These are phyloP conservation scores for Tetrapyrgos nigripes DNA, from an alignment of 1,284 basidiomycete species.

Conservation along the genomic window DNA sequence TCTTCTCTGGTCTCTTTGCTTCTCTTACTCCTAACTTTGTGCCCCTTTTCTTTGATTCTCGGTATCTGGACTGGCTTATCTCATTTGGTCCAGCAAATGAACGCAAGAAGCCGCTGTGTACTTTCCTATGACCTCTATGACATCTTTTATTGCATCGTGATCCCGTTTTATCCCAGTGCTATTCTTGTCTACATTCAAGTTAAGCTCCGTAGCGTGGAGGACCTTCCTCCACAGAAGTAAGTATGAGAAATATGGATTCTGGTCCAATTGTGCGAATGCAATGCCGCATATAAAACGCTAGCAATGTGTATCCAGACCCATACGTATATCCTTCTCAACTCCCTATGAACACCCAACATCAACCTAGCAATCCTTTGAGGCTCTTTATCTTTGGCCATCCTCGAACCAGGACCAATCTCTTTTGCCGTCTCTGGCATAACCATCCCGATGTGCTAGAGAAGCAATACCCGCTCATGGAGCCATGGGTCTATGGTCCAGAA, in stretches of 20 bases:
- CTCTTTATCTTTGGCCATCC: constrained; percentile 16
- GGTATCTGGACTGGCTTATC: no score
- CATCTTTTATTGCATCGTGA: background rate
- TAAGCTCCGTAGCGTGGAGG: background rate
- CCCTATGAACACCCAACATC: background rate
- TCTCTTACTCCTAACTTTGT: no score
- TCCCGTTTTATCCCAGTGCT: background rate
- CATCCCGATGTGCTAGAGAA: constrained; percentile 11
- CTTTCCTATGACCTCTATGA: no score
- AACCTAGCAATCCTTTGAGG: background rate
- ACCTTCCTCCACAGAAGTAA: no score
- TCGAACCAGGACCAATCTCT: constrained; percentile 18
- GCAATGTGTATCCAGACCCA: background rate
- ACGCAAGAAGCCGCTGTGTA: no score
- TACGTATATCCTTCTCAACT: background rate
- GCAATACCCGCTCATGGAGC: constrained; percentile 15
- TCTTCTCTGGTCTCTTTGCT: no score
- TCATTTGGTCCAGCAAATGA: no score
- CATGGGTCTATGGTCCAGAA: constrained; percentile 13
- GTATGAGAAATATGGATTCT: no score
- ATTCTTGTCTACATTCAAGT: background rate
- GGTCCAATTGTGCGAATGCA: background rate
- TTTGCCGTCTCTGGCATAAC: constrained; percentile 11
- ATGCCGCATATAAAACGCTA: background rate
- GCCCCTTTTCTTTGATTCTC: no score